Evolutionary conservation across 2,329 filamentous ascomycete species (phyloP).

Genomic region (Endoconidiophora polonica): DNA sequence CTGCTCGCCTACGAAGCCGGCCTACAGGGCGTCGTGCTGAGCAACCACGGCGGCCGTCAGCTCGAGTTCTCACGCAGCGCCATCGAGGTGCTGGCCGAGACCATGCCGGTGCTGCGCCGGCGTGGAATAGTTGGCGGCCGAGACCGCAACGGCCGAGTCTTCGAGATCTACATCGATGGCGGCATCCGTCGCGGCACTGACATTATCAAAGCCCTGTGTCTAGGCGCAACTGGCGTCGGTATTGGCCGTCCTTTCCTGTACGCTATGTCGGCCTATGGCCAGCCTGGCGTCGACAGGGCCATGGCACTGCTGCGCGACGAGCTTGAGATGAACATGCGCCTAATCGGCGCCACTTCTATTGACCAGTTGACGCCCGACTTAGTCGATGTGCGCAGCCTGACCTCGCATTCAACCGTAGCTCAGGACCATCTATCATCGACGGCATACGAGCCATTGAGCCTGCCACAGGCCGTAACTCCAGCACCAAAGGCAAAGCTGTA

Average conservation of each 20-base stretch:
- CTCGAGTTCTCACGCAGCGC: constrained; percentile 81
- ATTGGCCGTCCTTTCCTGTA: constrained; percentile 92
- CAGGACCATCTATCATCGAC: constrained; percentile 29
- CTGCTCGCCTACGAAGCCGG: constrained; percentile 68
- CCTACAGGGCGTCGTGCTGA: constrained; percentile 79
- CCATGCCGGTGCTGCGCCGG: constrained; percentile 69
- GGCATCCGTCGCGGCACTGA: constrained; percentile 82
- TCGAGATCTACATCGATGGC: constrained; percentile 84
- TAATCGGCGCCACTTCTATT: constrained; percentile 65
- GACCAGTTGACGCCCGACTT: constrained; percentile 66
- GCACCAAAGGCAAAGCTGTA: constrained; percentile 36
- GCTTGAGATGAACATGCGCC: constrained; percentile 97
- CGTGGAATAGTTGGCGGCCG: constrained; percentile 41
- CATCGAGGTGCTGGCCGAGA: constrained; percentile 81
- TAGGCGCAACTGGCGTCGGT: constrained; percentile 82
- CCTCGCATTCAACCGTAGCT: constrained; percentile 32
- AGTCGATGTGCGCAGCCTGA: constrained; percentile 59
- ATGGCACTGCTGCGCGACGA: constrained; percentile 91
- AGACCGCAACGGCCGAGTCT: constrained; percentile 29
- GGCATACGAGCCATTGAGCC: constrained; percentile 38
- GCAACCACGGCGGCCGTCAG: constrained; percentile 90
- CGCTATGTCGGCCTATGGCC: constrained; percentile 85
- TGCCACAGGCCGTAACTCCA: constrained; percentile 27
- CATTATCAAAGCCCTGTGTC: constrained; percentile 84
- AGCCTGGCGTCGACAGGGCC: constrained; percentile 72